Conservation (phyloP, 129 eudicot genomes). For the Arctium lappa region DNA sequence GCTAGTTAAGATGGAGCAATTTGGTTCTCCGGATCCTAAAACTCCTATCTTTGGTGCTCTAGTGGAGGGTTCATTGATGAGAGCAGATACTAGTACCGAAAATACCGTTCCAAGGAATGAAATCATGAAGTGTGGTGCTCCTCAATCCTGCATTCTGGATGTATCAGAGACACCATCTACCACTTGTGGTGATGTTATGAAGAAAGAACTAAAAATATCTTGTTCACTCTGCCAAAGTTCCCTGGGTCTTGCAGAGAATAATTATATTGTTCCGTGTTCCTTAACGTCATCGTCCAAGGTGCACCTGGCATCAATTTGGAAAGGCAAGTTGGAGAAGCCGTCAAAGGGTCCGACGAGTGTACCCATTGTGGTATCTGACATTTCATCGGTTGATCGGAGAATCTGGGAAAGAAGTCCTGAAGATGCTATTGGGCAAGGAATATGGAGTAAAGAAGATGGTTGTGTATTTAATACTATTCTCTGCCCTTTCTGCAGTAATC, state of each 20-base stretch:
- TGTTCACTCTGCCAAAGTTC: constrained; percentile 64
- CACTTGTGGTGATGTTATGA: constrained; percentile 35
- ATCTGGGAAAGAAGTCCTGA: constrained; percentile 35
- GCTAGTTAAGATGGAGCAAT: constrained; percentile 26
- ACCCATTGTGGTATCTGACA: constrained; percentile 47
- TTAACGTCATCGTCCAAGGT: constrained; percentile 46
- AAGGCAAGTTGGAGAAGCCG: constrained; percentile 34
- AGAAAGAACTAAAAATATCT: constrained; percentile 44
- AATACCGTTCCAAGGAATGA: constrained; percentile 25
- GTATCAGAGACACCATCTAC: constrained; percentile 24
- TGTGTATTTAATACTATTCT: constrained; percentile 69
- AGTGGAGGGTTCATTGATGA: constrained; percentile 27
- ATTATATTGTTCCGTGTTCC: constrained; percentile 45
- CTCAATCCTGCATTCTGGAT: constrained; percentile 15
- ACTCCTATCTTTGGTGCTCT: constrained; percentile 18
- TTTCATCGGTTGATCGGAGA: constrained; percentile 49
- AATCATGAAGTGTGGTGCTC: constrained; percentile 14
- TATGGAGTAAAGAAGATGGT: constrained; percentile 95
- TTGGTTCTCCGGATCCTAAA: constrained; percentile 29
- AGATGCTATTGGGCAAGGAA: constrained; percentile 52
- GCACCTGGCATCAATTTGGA: constrained; percentile 48
- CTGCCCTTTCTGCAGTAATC: constrained; percentile 68
- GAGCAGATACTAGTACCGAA: constrained; percentile 5
- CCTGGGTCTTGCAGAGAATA: constrained; percentile 67
- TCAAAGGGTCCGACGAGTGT: constrained; percentile 26